Conservation (phyloP, 108 stramenopile genomes). For the Skeletonema tropicum region DNA sequence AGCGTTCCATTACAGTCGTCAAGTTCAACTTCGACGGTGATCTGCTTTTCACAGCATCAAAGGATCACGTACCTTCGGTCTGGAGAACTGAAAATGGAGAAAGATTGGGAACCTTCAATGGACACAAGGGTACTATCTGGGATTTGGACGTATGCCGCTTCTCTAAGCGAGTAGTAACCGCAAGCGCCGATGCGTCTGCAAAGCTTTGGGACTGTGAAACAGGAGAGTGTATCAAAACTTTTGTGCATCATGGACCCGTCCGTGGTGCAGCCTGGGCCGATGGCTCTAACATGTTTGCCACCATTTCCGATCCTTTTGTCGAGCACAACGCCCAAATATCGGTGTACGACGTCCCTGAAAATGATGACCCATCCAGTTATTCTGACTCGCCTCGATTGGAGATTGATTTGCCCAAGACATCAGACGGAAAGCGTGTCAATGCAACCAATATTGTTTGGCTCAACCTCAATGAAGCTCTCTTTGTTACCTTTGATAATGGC, state of each 20-base stretch:
- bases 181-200: slow-evolving; percentile 84
- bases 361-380: slow-evolving; percentile 56
- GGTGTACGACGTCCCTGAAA: slow-evolving; percentile 85
- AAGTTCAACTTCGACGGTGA: slow-evolving; percentile 97
- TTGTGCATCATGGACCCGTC: slow-evolving; percentile 91
- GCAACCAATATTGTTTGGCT: slow-evolving; percentile 92
- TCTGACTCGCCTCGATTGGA: slow-evolving; percentile 68
- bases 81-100: slow-evolving; percentile 96
- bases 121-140: slow-evolving; percentile 98
- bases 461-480: slow-evolving; percentile 88
- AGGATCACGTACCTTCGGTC: slow-evolving; percentile 91
- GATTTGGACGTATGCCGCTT: slow-evolving; percentile 93
- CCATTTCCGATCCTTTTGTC: slow-evolving; percentile 95
- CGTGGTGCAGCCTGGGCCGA: slow-evolving; percentile 94
- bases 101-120: slow-evolving; percentile 95
- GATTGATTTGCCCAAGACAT: slow-evolving; percentile 85
- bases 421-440: slow-evolving; percentile 72
- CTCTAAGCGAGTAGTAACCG: slow-evolving; percentile 75
- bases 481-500: slow-evolving; percentile 95
- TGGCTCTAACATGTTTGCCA: slow-evolving; percentile 91
- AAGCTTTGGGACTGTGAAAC: slow-evolving; percentile 94
- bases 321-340: slow-evolving; percentile 91
- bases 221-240: slow-evolving; percentile 86
- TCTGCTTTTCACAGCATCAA: slow-evolving; percentile 93
- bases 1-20: slow-evolving; percentile 96